Conservation (phyloP, 164 flowering plant genomes). For the Macadamia integrifolia region DNA sequence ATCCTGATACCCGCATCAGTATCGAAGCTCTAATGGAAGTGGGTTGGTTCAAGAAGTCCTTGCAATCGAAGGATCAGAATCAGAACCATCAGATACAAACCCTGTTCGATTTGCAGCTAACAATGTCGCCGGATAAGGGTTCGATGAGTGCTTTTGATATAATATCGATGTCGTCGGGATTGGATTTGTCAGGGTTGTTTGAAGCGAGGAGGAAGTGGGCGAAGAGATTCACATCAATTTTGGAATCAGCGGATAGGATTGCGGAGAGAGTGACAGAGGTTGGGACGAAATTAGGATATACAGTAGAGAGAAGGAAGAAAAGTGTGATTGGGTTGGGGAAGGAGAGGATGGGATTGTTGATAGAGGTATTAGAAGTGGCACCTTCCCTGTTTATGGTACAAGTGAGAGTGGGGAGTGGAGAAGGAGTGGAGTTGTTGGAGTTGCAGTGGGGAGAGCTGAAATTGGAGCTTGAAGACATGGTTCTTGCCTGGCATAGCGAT, state of each 20-base stretch:
- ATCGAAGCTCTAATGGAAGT: conserved; percentile 36
- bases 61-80: not conserved
- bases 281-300: conserved; percentile 39
- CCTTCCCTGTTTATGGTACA: conserved; percentile 32
- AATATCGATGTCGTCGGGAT: conserved; percentile 68
- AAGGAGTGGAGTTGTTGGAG: conserved; percentile 27
- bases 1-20: conserved; percentile 49
- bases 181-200: conserved; percentile 64
- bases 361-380: conserved; percentile 32
- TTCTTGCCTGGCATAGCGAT: conserved; percentile 35
- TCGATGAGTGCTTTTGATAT: conserved; percentile 62
- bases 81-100: not conserved
- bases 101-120: not conserved
- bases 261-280: conserved; percentile 36
- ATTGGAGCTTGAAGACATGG: conserved; percentile 38
- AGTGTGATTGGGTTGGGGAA: conserved; percentile 31
- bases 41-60: conserved; percentile 52
- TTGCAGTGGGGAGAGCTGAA: conserved; percentile 38
- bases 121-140: not conserved
- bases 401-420: conserved; percentile 33
- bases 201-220: conserved; percentile 32
- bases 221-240: conserved; percentile 43
- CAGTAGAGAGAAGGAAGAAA: conserved; percentile 25
- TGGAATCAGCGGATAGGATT: conserved; percentile 17
- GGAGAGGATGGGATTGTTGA: conserved; percentile 27